Conservation (phyloP, 2,329 filamentous ascomycete genomes). For the Ambrosiella beaveri region DNA sequence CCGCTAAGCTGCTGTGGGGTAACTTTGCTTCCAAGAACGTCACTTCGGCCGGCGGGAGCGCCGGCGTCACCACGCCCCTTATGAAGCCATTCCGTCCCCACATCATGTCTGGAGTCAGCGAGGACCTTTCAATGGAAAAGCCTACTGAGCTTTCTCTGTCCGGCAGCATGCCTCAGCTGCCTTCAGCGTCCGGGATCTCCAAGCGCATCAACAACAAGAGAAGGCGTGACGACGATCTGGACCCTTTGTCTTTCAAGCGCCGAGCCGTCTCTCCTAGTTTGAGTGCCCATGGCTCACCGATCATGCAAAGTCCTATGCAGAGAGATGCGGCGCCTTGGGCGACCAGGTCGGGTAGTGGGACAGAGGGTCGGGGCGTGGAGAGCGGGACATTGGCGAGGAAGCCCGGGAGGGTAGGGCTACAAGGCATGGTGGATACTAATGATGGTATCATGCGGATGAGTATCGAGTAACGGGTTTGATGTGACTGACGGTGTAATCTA, state of each 20-base stretch:
- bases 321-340: constrained; percentile 55
- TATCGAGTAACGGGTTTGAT: constrained; percentile 49
- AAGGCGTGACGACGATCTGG: constrained; percentile 80
- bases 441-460: constrained; percentile 95
- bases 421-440: constrained; percentile 91
- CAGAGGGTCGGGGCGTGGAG: constrained; percentile 29
- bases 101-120: background rate
- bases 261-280: constrained; percentile 82
- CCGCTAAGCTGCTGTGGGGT: constrained; percentile 11
- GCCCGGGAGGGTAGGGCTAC: constrained; percentile 55
- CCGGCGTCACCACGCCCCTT: constrained; percentile 42
- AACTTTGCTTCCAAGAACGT: constrained; percentile 19
- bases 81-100: background rate
- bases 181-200: constrained; percentile 56
- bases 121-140: constrained; percentile 1
- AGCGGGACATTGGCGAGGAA: constrained; percentile 26
- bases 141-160: constrained; percentile 9
- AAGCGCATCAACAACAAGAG: constrained; percentile 66
- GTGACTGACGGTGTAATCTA: background rate
- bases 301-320: constrained; percentile 70
- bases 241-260: constrained; percentile 74
- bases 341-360: constrained; percentile 47
- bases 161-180: constrained; percentile 23
- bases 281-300: constrained; percentile 76
- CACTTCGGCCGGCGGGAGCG: constrained; percentile 1